phyloP scores from a whole-genome alignment of 2,329 filamentous ascomycete species.

The Metarhizium guizhouense region DNA sequence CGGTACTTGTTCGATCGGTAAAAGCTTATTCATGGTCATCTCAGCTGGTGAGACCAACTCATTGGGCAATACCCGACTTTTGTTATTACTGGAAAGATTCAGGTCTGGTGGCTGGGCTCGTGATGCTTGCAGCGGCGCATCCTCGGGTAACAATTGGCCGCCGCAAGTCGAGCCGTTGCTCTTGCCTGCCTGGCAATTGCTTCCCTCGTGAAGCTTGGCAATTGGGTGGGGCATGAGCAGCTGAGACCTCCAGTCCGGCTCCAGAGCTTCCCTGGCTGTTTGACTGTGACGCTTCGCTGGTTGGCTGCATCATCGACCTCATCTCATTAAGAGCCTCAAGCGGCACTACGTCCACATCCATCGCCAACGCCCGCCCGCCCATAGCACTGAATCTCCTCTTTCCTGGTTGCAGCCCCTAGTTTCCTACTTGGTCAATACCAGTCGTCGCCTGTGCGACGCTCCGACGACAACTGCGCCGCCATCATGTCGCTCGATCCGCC shows the following conservation, averaged over 20 bases:
- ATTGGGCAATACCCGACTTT: too few species aligned
- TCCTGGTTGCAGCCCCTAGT: background rate
- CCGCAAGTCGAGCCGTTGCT: background rate
- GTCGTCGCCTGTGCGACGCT: constrained; percentile 17
- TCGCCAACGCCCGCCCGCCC: background rate
- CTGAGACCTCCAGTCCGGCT: background rate
- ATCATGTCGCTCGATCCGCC: constrained; percentile 86
- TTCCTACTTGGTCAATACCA: background rate
- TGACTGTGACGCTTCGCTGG: constrained; percentile 9
- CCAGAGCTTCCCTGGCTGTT: background rate
- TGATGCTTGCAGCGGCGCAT: background rate
- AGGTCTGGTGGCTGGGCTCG: background rate
- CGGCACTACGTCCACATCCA: constrained; percentile 1
- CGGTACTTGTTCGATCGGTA: too few species aligned
- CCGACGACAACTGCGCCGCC: constrained; percentile 11
- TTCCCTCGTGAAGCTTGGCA: background rate
- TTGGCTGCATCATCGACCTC: constrained; percentile 8
- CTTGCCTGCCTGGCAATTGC: background rate
- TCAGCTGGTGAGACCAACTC: too few species aligned
- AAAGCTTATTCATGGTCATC: too few species aligned
- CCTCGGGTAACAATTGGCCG: background rate
- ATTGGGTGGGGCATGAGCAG: background rate
- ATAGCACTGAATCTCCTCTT: background rate
- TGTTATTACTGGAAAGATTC: too few species aligned
- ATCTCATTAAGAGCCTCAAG: constrained; percentile 2